Conservation (phyloP, 768 basidiomycete species). For the Amanita molliuscula region DNA sequence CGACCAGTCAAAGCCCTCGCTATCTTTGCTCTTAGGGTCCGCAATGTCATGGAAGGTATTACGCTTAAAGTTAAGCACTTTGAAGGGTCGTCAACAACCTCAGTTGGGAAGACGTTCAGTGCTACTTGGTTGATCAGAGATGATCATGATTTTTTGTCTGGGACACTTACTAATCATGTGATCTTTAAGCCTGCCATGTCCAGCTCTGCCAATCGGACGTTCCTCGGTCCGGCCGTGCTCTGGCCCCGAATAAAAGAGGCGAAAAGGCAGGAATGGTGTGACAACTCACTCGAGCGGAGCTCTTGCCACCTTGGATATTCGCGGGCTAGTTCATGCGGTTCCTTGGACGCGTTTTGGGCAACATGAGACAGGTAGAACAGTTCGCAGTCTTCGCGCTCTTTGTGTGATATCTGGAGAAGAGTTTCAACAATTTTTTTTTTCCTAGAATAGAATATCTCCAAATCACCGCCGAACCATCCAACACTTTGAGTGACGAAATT, state of each 20-base stretch:
- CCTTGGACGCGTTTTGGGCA: conserved; percentile 28
- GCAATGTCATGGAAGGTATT: conserved; percentile 60
- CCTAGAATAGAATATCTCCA: conserved; percentile 15
- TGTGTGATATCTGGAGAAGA: conserved; percentile 45
- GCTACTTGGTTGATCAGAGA: neutral
- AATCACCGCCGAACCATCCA: conserved; percentile 57
- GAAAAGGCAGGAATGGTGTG: neutral
- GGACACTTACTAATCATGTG: conserved; percentile 46
- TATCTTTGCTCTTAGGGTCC: conserved; percentile 53
- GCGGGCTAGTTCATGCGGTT: conserved; percentile 29
- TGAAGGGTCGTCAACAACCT: neutral
- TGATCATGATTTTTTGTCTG: neutral
- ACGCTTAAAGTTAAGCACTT: neutral
- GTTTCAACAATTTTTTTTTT: neutral
- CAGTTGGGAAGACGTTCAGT: neutral
- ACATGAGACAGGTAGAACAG: conserved; percentile 71
- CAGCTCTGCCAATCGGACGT: conserved; percentile 14
- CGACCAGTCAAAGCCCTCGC: conserved; percentile 33
- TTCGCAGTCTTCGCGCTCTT: conserved; percentile 74
- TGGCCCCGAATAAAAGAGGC: conserved; percentile 16
- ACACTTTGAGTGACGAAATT: conserved; percentile 45
- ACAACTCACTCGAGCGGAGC: conserved; percentile 49
- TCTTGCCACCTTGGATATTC: conserved; percentile 57
- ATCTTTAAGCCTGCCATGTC: conserved; percentile 44
- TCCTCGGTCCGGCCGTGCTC: conserved; percentile 49